phyloP scores from a whole-genome alignment of 2,329 filamentous ascomycete genomes.

The Torrubiellomyces zombiae region DNA sequence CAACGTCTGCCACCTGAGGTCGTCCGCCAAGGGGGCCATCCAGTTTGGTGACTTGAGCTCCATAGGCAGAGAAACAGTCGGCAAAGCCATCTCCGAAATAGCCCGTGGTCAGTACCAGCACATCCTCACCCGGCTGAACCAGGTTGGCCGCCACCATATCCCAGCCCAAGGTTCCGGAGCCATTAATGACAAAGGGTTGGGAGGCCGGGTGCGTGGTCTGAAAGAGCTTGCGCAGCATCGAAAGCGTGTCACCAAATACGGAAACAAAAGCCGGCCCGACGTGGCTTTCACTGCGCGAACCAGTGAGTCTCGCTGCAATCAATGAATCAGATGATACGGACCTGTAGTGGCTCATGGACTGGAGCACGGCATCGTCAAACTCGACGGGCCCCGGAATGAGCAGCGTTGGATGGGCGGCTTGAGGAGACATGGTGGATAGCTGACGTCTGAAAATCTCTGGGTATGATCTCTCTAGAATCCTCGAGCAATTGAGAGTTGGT shows the following conservation, averaged over 20 bases:
- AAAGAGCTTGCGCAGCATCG: conserved; percentile 83
- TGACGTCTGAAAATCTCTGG: too few species aligned
- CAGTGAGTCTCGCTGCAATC: too few species aligned
- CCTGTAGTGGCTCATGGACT: conserved; percentile 92
- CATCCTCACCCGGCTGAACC: conserved; percentile 75
- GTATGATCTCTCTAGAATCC: too few species aligned
- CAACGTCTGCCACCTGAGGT: conserved; percentile 73
- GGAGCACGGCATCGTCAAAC: conserved; percentile 91
- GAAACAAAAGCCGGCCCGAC: conserved; percentile 79
- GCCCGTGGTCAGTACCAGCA: conserved; percentile 82
- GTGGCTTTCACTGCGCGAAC: conserved; percentile 62
- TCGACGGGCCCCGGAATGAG: conserved; percentile 96
- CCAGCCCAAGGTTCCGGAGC: conserved; percentile 92
- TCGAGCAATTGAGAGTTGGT: too few species aligned
- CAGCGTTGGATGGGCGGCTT: conserved; percentile 51
- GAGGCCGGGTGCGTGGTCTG: conserved; percentile 67
- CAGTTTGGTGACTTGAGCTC: conserved; percentile 75
- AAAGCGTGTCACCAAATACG: conserved; percentile 76
- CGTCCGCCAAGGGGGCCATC: conserved; percentile 78
- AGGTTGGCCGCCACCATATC: conserved; percentile 91
- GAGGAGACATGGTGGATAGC: conserved; percentile 43
- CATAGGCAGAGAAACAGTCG: conserved; percentile 82
- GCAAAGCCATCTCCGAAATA: conserved; percentile 96
- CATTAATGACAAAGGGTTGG: conserved; percentile 86
- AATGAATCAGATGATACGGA: conserved; percentile 29